These are phyloP conservation scores for Mycena galopus DNA, from an alignment of 768 basidiomycete genomes.

Conservation along the genomic window DNA sequence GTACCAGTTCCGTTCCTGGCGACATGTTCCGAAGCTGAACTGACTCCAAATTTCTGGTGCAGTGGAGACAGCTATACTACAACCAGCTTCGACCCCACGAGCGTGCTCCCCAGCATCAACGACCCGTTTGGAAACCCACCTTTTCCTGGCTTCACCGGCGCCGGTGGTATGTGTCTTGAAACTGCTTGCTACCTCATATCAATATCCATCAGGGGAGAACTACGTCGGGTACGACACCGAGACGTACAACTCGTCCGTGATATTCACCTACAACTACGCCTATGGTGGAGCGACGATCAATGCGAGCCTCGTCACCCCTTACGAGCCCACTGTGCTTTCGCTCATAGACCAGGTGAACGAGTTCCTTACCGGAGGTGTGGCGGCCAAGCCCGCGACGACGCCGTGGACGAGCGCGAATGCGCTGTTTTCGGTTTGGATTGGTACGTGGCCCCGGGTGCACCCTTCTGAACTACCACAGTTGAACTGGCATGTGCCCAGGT, in stretches of 20 bases:
- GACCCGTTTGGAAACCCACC: constrained; percentile 56
- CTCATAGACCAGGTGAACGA: constrained; percentile 73
- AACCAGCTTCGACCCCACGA: constrained; percentile 46
- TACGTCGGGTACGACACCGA: constrained; percentile 70
- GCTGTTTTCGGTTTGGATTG: constrained; percentile 77
- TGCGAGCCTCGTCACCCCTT: constrained; percentile 67
- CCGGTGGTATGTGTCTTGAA: constrained; percentile 15
- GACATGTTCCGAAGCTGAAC: no score
- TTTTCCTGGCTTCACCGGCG: constrained; percentile 51
- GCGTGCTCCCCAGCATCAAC: constrained; percentile 42
- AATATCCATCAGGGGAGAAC: constrained; percentile 65
- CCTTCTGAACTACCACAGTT: no score
- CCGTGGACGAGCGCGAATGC: constrained; percentile 70
- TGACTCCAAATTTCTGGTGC: not conserved
- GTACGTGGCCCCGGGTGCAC: not conserved
- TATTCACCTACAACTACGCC: constrained; percentile 76
- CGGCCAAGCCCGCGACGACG: constrained; percentile 61
- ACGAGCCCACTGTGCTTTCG: constrained; percentile 63
- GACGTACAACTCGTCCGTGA: constrained; percentile 63
- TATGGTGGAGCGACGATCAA: constrained; percentile 78
- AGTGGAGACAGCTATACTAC: constrained; percentile 56
- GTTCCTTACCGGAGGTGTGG: constrained; percentile 62
- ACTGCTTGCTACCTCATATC: no score
- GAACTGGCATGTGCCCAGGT: constrained; percentile 38
- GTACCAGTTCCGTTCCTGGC: not conserved